Evolutionary conservation across 768 basidiomycete genomes (phyloP).

Genomic region (Mycena pura): DNA sequence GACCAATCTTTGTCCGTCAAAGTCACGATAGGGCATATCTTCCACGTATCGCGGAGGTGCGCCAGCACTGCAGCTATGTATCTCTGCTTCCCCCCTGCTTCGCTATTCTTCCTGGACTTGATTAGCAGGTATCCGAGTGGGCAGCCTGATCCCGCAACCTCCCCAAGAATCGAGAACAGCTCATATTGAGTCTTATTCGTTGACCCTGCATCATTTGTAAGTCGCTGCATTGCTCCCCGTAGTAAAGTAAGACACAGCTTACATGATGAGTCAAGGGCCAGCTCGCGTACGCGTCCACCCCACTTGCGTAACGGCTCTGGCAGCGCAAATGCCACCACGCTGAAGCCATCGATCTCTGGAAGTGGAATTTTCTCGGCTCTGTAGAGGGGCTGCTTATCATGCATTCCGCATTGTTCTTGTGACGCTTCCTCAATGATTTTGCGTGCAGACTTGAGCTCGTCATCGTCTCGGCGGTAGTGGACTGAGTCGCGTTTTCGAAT

Average conservation of each 20-base stretch:
- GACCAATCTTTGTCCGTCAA: slow-evolving; percentile 42
- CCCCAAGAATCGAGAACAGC: slow-evolving; percentile 40
- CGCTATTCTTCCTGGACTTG: slow-evolving; percentile 17
- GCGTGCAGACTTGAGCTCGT: slow-evolving; percentile 38
- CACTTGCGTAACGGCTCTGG: slow-evolving; percentile 30
- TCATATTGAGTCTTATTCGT: slow-evolving; percentile 41
- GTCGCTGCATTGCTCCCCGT: not conserved
- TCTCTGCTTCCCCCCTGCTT: slow-evolving; percentile 29
- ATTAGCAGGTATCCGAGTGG: slow-evolving; percentile 41
- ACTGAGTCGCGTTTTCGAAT: slow-evolving; percentile 25
- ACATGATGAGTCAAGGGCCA: slow-evolving; percentile 41
- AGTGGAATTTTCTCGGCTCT: slow-evolving; percentile 6
- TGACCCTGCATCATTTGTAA: slow-evolving; percentile 30
- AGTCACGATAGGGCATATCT: slow-evolving; percentile 25
- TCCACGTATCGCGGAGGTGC: slow-evolving; percentile 31
- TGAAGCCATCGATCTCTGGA: slow-evolving; percentile 21
- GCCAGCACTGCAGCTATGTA: slow-evolving; percentile 33
- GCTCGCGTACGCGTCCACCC: slow-evolving; percentile 32
- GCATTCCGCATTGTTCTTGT: not conserved
- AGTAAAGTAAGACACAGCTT: not conserved
- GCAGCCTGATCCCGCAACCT: slow-evolving; percentile 39
- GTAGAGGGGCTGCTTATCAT: not conserved
- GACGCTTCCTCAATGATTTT: slow-evolving; percentile 28
- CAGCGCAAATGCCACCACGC: slow-evolving; percentile 34
- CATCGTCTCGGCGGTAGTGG: slow-evolving; percentile 32